Evolutionary conservation across 305 asterid species (phyloP).

Genomic region (Fraxinus paxiana): DNA sequence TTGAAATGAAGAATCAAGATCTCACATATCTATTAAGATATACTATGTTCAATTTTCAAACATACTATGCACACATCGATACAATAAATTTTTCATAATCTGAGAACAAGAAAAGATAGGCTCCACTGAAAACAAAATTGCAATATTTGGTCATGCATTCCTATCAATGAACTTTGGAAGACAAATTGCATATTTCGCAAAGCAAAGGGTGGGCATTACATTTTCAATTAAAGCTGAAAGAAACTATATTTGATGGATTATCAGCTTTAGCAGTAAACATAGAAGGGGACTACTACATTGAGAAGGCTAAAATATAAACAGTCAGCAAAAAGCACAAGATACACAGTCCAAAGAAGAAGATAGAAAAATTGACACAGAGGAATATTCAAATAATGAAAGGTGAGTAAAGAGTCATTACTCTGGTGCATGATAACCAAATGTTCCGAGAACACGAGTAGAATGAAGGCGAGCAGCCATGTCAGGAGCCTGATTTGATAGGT

Average conservation of each 20-base stretch:
- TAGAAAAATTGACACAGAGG: background rate
- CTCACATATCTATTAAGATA: background rate
- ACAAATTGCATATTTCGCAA: background rate
- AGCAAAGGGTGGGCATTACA: background rate
- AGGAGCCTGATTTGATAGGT: slow-evolving; percentile 55
- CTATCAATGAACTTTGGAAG: background rate
- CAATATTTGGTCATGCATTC: background rate
- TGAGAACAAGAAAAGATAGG: background rate
- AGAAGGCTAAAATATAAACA: background rate
- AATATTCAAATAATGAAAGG: background rate
- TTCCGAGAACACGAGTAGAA: slow-evolving; percentile 56
- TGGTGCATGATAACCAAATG: slow-evolving; percentile 62
- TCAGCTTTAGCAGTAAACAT: background rate
- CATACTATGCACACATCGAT: background rate
- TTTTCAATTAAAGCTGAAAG: background rate
- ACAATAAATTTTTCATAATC: background rate
- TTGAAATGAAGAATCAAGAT: background rate
- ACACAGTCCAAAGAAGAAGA: background rate
- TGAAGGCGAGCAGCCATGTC: slow-evolving; percentile 65
- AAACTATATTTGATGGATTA: background rate
- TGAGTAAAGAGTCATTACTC: slow-evolving; percentile 35
- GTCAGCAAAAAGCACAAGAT: background rate
- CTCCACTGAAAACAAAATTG: background rate
- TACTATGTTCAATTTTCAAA: background rate
- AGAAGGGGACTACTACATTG: background rate